Evolutionary conservation across 495 filamentous ascomycete genomes (phyloP).

Genomic region (Trichocladium uniseriatum): DNA sequence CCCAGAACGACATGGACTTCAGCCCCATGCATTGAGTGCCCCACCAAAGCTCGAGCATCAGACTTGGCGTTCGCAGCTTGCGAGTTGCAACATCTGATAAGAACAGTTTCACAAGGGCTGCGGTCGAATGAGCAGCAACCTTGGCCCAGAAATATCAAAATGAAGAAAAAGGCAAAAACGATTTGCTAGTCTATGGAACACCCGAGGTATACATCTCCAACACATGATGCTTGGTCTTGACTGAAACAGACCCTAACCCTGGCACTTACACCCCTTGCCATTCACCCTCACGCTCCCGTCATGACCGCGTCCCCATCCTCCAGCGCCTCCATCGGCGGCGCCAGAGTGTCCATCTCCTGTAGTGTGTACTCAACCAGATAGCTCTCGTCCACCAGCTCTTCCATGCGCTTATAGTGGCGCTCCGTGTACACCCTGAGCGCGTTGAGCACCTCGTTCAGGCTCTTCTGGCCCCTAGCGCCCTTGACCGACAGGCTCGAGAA

Average conservation of each 20-base stretch:
- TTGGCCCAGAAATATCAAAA: too few relatives aligned
- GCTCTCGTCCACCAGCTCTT: conserved; percentile 87
- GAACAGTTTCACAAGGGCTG: too few relatives aligned
- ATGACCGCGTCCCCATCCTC: conserved; percentile 37
- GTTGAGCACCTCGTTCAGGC: conserved; percentile 71
- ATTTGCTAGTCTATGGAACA: background rate
- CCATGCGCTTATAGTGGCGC: conserved; percentile 77
- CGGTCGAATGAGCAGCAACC: too few relatives aligned
- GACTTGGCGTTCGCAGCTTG: too few relatives aligned
- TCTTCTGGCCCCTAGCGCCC: conserved; percentile 54
- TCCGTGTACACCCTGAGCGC: conserved; percentile 82
- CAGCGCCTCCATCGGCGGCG: conserved; percentile 30
- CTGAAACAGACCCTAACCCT: background rate
- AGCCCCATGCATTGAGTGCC: background rate
- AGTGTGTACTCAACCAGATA: conserved; percentile 90
- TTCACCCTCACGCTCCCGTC: conserved; percentile 28
- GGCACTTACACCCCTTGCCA: background rate
- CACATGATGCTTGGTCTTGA: background rate
- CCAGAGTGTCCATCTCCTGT: conserved; percentile 77
- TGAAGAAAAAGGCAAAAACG: background rate
- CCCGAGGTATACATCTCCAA: too few relatives aligned
- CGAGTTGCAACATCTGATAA: too few relatives aligned
- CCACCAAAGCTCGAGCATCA: conserved; percentile 2
- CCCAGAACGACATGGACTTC: background rate
- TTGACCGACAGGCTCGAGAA: conserved; percentile 51